Evolutionary conservation across 352 stramenopile species (phyloP).

Genomic region (Globisporangium spinosum): DNA sequence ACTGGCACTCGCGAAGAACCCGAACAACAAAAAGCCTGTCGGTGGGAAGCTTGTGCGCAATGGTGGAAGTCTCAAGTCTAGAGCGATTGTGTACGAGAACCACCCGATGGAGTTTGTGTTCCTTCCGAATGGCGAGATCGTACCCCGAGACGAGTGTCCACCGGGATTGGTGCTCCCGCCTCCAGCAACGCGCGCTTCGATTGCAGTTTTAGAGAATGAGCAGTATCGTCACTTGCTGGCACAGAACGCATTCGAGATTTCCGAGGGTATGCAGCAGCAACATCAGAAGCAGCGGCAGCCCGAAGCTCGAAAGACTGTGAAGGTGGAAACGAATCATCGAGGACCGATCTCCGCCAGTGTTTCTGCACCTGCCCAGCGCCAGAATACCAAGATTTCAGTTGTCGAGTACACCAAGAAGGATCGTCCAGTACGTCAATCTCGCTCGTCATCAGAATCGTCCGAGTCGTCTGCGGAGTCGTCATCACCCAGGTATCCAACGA

Average conservation of each 20-base stretch:
- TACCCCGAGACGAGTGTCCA: constrained; percentile 49
- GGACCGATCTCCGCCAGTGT: not conserved
- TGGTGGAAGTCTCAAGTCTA: constrained; percentile 3
- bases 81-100: constrained; percentile 14
- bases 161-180: constrained; percentile 37
- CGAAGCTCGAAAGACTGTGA: not conserved
- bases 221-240: constrained; percentile 1
- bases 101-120: constrained; percentile 61
- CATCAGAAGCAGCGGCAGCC: not conserved
- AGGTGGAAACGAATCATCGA: not conserved
- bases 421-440: not conserved
- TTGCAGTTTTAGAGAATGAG: not conserved
- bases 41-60: constrained; percentile 5
- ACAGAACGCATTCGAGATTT: not conserved
- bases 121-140: constrained; percentile 59
- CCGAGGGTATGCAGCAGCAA: not conserved
- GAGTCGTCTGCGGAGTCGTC: constrained; percentile 5
- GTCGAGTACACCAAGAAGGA: constrained; percentile 13
- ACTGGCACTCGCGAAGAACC: constrained; percentile 21
- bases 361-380: not conserved
- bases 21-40: not conserved
- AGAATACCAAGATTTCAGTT: not conserved
- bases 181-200: constrained; percentile 1
- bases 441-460: constrained; percentile 10
- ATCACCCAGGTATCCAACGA: not conserved